Conservation (phyloP, 108 stramenopile genomes). For the Cyclotella sp. region DNA sequence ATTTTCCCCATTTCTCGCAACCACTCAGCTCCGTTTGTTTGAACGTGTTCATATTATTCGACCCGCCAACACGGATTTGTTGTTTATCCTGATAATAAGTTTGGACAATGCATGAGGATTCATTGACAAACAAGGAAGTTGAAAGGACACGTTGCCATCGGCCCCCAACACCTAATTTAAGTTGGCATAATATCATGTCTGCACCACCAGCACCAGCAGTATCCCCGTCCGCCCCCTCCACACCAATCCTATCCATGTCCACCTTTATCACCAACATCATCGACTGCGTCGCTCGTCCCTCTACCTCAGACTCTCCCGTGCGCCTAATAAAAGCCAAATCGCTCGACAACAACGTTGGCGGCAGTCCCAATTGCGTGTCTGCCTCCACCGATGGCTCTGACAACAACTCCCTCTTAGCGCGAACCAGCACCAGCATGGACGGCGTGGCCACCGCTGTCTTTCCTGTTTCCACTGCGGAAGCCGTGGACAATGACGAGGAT, state of each 20-base stretch:
- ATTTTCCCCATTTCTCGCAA: no score
- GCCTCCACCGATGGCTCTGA: background rate
- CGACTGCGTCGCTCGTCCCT: slow-evolving; percentile 49
- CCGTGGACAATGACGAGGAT: slow-evolving; percentile 19
- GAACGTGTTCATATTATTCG: no score
- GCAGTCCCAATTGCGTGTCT: slow-evolving; percentile 8
- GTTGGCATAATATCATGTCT: no score
- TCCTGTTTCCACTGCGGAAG: slow-evolving; percentile 40
- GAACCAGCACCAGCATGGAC: background rate
- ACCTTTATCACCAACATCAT: slow-evolving; percentile 45
- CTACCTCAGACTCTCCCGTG: slow-evolving; percentile 46
- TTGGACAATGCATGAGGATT: no score
- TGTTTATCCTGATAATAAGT: no score
- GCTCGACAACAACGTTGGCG: background rate
- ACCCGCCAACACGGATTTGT: no score
- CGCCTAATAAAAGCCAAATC: slow-evolving; percentile 18
- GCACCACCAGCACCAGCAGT: background rate
- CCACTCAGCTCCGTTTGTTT: no score
- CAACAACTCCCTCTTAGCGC: slow-evolving; percentile 5
- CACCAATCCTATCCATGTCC: slow-evolving; percentile 21
- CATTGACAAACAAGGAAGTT: no score
- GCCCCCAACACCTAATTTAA: no score
- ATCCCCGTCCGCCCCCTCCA: background rate
- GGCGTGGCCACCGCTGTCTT: slow-evolving; percentile 12
- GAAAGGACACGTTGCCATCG: no score